Percentiles rank a stretch among this genome's conserved stretches.
phyloP scores from a whole-genome alignment of 177 flowering plant genomes.

The Telopea speciosissima region DNA sequence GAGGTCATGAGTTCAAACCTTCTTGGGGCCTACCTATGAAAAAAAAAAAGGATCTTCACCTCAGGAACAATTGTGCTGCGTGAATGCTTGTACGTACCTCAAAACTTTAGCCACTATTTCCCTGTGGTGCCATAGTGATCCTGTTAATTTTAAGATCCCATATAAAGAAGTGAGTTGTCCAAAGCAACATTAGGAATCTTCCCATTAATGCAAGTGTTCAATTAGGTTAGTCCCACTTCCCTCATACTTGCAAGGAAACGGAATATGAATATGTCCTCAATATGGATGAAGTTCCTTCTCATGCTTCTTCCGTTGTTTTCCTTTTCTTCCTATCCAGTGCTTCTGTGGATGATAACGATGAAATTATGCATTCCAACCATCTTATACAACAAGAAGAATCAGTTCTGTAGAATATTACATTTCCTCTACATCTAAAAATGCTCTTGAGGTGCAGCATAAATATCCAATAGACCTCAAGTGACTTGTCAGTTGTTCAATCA shows the following conservation, averaged over 20 bases:
- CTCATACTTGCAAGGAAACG: background rate
- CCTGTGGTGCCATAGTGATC: too few species aligned
- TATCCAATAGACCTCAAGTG: conserved; percentile 29
- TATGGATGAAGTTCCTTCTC: background rate
- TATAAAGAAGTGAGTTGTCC: background rate
- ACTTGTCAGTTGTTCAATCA: conserved; percentile 40
- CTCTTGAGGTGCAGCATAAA: background rate
- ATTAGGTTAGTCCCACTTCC: background rate
- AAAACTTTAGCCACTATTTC: too few species aligned
- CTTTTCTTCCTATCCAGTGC: background rate
- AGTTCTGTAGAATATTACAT: too few species aligned
- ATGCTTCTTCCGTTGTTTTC: background rate
- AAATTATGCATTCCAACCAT: too few species aligned
- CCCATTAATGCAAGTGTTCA: background rate
- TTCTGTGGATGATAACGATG: background rate
- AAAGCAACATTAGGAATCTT: background rate
- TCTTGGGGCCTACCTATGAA: too few species aligned
- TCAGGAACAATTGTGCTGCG: too few species aligned
- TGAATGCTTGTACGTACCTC: too few species aligned
- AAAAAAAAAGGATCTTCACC: too few species aligned
- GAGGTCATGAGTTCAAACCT: too few species aligned
- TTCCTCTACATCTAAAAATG: too few species aligned
- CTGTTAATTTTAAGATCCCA: too few species aligned
- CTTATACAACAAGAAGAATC: too few species aligned
- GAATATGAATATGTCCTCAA: background rate